A percentile compares a stretch with the other conserved stretches of the same genome.
Conservation (phyloP, 176 grass and related monocot genomes). For the Oryza rufipogon region DNA sequence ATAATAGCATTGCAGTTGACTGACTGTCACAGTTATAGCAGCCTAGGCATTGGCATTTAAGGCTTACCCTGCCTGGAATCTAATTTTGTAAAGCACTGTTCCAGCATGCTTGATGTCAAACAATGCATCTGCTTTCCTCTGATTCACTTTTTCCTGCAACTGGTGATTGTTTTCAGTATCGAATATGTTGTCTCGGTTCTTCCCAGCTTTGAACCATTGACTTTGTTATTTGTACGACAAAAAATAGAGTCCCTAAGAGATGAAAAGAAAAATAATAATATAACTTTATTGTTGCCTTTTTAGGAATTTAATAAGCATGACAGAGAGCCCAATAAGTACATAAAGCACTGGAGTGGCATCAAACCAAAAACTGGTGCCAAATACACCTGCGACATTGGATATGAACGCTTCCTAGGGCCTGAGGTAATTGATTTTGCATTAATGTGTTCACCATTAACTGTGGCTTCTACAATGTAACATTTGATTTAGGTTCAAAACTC, state of each 20-base stretch:
- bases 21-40: neutral
- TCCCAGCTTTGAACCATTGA: neutral
- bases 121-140: constrained; percentile 1
- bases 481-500: neutral
- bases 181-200: neutral
- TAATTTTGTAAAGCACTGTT: constrained; percentile 2
- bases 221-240: neutral
- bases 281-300: constrained; percentile 30
- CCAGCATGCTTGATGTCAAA: neutral
- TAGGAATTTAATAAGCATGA: constrained; percentile 99
- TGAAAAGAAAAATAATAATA: neutral
- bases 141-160: neutral
- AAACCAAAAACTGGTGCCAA: constrained; percentile 84
- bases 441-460: neutral
- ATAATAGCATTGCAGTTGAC: neutral
- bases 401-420: constrained; percentile 95
- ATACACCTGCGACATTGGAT: constrained; percentile 90
- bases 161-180: constrained; percentile 1
- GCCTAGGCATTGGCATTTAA: neutral
- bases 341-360: constrained; percentile 78
- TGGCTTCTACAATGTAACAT: neutral
- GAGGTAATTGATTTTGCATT: constrained; percentile 62
- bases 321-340: constrained; percentile 82
- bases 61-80: neutral
- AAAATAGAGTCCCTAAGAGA: neutral